A percentile compares a stretch with the other conserved stretches of the same genome.
phyloP scores from a whole-genome alignment of 805 yeast genomes.

The Candida andamanensis region DNA sequence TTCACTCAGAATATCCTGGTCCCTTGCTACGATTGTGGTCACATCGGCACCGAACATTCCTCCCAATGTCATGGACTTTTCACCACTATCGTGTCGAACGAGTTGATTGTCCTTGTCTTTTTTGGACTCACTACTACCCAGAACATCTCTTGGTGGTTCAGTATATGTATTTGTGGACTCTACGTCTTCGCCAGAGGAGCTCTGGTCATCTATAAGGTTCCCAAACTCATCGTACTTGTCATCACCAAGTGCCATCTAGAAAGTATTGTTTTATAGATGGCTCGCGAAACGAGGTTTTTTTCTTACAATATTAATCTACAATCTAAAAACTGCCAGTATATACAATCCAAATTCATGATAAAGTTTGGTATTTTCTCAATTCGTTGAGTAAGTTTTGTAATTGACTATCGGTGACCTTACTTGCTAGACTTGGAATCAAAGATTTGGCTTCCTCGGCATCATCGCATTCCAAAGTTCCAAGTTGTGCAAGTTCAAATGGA shows the following conservation, averaged over 20 bases:
- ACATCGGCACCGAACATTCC: constrained; percentile 40
- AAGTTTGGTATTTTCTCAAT: constrained; percentile 55
- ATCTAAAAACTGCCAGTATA: too few relatives aligned
- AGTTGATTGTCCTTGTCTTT: constrained; percentile 5
- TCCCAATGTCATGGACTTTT: constrained; percentile 2
- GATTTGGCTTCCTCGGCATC: constrained; percentile 97
- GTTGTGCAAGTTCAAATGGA: constrained; percentile 93
- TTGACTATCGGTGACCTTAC: constrained; percentile 81
- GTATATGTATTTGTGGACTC: too few relatives aligned
- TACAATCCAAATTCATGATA: constrained; percentile 27
- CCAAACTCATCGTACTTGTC: constrained; percentile 81
- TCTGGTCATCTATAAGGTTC: constrained; percentile 52
- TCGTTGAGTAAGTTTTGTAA: constrained; percentile 84
- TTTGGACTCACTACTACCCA: constrained; percentile 1
- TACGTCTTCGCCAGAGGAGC: too few relatives aligned
- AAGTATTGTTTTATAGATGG: too few relatives aligned
- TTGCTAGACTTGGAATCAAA: constrained; percentile 78
- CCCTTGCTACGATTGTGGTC: constrained; percentile 51
- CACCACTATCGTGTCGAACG: constrained; percentile 1
- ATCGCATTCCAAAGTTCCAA: constrained; percentile 87
- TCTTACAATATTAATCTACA: too few relatives aligned
- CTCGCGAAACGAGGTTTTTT: too few relatives aligned
- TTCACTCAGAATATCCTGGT: constrained; percentile 22
- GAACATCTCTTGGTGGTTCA: too few relatives aligned
- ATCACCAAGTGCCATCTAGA: too few relatives aligned